A percentile compares a stretch with the other conserved stretches of the same genome.
Conservation (phyloP, 805 yeast species). For the Pichia rugopelliculosa region DNA sequence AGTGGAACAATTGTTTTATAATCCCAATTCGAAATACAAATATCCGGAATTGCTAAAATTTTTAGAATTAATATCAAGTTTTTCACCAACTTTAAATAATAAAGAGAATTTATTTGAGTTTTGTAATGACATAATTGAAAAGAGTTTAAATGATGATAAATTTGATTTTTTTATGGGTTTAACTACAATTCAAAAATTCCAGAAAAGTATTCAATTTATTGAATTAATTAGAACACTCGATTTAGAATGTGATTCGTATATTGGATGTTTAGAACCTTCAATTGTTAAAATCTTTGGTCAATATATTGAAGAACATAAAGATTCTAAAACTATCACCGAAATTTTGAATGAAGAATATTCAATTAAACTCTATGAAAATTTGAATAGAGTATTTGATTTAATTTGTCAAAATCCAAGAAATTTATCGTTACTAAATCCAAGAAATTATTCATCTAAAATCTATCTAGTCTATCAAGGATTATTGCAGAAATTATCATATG, state of each 20-base stretch:
- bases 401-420: constrained; percentile 7
- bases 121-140: background rate
- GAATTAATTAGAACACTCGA: constrained; percentile 2
- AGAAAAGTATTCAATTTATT: constrained; percentile 3
- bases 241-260: background rate
- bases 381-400: constrained; percentile 9
- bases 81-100: constrained; percentile 2
- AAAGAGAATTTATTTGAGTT: constrained; percentile 1
- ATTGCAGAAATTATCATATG: constrained; percentile 4
- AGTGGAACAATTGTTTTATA: background rate
- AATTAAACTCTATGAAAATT: background rate
- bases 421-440: constrained; percentile 10
- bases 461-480: constrained; percentile 8
- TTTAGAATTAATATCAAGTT: constrained; percentile 5
- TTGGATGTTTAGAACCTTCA: background rate
- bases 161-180: background rate
- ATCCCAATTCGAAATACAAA: background rate
- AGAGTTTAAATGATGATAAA: background rate
- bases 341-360: background rate
- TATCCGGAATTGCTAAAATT: constrained; percentile 4
- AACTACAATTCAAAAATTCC: background rate
- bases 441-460: constrained; percentile 9
- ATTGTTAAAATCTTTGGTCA: background rate
- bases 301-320: background rate
- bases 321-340: background rate